Percentiles rank a stretch among this genome's conserved stretches.
phyloP scores from a whole-genome alignment of 2,329 filamentous ascomycete species.

The Ceratocystis albifundus region DNA sequence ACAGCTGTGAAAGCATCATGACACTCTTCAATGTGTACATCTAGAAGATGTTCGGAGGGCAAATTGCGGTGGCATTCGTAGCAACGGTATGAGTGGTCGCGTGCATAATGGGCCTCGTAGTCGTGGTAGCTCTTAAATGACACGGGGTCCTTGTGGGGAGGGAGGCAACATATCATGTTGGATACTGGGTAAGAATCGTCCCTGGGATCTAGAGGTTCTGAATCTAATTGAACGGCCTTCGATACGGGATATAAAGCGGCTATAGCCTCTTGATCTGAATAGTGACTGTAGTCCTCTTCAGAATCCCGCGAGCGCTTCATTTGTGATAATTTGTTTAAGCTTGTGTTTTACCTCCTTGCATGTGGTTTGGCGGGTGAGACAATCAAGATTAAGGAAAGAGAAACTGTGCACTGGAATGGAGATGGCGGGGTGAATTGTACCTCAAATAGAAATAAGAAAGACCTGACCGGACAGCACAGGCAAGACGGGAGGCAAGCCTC shows the following conservation, averaged over 20 bases:
- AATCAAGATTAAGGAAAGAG: not conserved
- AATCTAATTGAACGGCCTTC: slow-evolving; percentile 53
- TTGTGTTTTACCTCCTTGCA: slow-evolving; percentile 15
- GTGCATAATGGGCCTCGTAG: slow-evolving; percentile 77
- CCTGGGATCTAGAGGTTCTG: slow-evolving; percentile 26
- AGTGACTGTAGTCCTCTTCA: slow-evolving; percentile 32
- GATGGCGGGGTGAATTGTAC: slow-evolving; percentile 19
- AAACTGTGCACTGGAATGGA: slow-evolving; percentile 4
- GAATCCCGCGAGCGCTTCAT: slow-evolving; percentile 55
- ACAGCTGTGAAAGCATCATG: slow-evolving; percentile 72
- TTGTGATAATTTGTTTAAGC: slow-evolving; percentile 26
- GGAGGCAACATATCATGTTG: slow-evolving; percentile 66
- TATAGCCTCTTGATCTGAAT: slow-evolving; percentile 7
- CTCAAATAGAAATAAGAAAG: slow-evolving; percentile 12
- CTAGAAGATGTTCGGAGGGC: slow-evolving; percentile 68
- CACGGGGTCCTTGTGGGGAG: slow-evolving; percentile 61
- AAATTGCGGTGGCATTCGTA: slow-evolving; percentile 77
- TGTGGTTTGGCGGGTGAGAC: not conserved
- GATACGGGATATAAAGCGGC: slow-evolving; percentile 25
- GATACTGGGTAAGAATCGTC: slow-evolving; percentile 33
- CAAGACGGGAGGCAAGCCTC: too few relatives aligned
- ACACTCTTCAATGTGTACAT: slow-evolving; percentile 78
- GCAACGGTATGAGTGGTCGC: slow-evolving; percentile 74
- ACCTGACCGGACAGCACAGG: too few relatives aligned
- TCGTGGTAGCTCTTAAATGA: slow-evolving; percentile 64